A percentile compares a stretch with the other conserved stretches of the same genome.
Conservation (phyloP, 495 filamentous ascomycete genomes). For the Sordaria brevicollis region DNA sequence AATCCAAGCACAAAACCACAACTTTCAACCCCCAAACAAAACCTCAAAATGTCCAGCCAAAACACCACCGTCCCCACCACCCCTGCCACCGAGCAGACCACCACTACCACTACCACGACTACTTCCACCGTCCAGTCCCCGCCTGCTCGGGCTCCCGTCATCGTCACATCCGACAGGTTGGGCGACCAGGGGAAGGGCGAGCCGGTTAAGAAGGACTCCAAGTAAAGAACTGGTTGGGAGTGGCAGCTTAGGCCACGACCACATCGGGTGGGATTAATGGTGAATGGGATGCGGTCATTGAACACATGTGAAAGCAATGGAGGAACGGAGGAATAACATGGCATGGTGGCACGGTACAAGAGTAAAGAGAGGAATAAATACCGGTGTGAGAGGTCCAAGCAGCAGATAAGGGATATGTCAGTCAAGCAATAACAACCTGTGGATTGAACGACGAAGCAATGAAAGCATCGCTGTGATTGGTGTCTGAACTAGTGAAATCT, state of each 20-base stretch:
- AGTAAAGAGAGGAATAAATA: neutral
- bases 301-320: too few species aligned
- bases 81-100: neutral
- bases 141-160: neutral
- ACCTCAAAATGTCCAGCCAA: neutral
- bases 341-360: neutral
- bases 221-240: neutral
- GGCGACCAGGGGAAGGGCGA: neutral
- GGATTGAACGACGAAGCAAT: neutral
- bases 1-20: neutral
- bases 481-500: neutral
- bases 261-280: too few species aligned
- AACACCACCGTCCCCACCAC: neutral
- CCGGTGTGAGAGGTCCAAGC: neutral
- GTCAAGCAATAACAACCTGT: neutral
- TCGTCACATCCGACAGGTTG: neutral
- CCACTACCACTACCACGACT: neutral
- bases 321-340: too few species aligned
- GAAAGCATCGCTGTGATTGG: neutral
- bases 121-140: neutral
- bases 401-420: neutral
- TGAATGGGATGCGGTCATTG: too few species aligned
- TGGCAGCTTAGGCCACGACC: neutral
- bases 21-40: neutral
- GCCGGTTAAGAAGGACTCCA: neutral